phyloP scores from a whole-genome alignment of 1,284 basidiomycete species.

The Sparassis latifolia region DNA sequence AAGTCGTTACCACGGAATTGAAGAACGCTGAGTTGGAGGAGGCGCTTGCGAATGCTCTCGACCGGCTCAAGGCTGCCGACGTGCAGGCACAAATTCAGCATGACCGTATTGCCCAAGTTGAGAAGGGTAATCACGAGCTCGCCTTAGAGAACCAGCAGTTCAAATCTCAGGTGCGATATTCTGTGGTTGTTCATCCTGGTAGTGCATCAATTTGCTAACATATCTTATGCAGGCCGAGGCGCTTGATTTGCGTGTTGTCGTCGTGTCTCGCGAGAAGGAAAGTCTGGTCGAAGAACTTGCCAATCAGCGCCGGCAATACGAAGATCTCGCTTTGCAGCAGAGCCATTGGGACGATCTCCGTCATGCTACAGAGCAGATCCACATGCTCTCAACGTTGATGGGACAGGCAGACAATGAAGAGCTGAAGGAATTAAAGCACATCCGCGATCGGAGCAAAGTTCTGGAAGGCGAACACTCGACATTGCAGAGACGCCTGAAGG shows the following conservation, averaged over 20 bases:
- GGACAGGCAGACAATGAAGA: slow-evolving; percentile 65
- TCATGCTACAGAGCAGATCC: slow-evolving; percentile 62
- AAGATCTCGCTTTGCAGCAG: slow-evolving; percentile 53
- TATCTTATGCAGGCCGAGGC: slow-evolving; percentile 42
- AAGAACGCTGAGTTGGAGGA: slow-evolving; percentile 61
- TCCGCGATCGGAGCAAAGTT: slow-evolving; percentile 57
- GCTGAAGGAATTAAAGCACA: slow-evolving; percentile 55
- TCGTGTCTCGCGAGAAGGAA: slow-evolving; percentile 57
- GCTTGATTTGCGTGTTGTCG: slow-evolving; percentile 50
- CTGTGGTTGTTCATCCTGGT: background rate
- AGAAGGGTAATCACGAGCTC: slow-evolving; percentile 50
- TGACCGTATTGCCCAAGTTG: slow-evolving; percentile 53
- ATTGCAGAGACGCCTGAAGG: slow-evolving; percentile 66
- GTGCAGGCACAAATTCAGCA: slow-evolving; percentile 51
- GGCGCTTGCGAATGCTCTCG: slow-evolving; percentile 61
- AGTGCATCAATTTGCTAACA: slow-evolving; percentile 1
- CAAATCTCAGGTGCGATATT: slow-evolving; percentile 47
- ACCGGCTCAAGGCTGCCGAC: slow-evolving; percentile 64
- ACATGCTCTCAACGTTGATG: slow-evolving; percentile 52
- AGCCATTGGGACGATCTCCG: slow-evolving; percentile 67
- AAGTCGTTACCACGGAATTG: slow-evolving; percentile 41
- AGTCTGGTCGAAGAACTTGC: slow-evolving; percentile 41
- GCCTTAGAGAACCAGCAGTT: slow-evolving; percentile 46
- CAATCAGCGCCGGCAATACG: slow-evolving; percentile 51
- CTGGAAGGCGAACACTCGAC: slow-evolving; percentile 61